Evolutionary conservation across 2,329 filamentous ascomycete species (phyloP).

Genomic region (Microdochium trichocladiopsis): DNA sequence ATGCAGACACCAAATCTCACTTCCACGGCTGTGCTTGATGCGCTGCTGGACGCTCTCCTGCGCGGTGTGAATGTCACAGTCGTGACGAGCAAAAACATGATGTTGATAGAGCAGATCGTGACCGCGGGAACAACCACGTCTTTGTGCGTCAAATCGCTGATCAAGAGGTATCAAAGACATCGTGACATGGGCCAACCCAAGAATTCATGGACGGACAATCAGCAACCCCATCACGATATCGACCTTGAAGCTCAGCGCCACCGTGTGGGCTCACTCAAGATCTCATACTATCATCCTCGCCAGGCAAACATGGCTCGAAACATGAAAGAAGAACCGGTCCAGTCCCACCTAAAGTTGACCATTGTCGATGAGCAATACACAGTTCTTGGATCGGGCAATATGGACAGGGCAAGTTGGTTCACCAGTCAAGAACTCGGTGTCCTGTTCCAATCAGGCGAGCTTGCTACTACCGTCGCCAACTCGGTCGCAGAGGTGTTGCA

Average conservation of each 20-base stretch:
- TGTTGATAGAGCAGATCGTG: conserved; percentile 74
- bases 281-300: conserved; percentile 50
- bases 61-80: conserved; percentile 64
- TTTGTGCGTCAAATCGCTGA: conserved; percentile 52
- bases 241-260: conserved; percentile 35
- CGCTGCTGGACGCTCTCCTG: conserved; percentile 51
- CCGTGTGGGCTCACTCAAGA: conserved; percentile 40
- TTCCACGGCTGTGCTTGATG: conserved; percentile 53
- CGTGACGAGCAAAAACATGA: conserved; percentile 61
- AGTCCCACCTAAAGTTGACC: conserved; percentile 72
- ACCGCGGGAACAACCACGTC: conserved; percentile 71
- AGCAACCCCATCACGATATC: conserved; percentile 12
- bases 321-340: conserved; percentile 51
- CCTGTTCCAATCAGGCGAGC: conserved; percentile 33
- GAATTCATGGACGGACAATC: conserved; percentile 5
- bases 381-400: conserved; percentile 73
- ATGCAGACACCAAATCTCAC: conserved; percentile 78
- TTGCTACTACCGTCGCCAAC: conserved; percentile 21
- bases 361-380: conserved; percentile 62
- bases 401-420: conserved; percentile 81
- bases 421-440: conserved; percentile 80
- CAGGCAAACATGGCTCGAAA: conserved; percentile 5
- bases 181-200: conserved; percentile 6
- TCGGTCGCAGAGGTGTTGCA: conserved; percentile 23
- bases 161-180: conserved; percentile 40